Conservation (phyloP, 257 asterid species). For the Dorcoceras hygrometricum region DNA sequence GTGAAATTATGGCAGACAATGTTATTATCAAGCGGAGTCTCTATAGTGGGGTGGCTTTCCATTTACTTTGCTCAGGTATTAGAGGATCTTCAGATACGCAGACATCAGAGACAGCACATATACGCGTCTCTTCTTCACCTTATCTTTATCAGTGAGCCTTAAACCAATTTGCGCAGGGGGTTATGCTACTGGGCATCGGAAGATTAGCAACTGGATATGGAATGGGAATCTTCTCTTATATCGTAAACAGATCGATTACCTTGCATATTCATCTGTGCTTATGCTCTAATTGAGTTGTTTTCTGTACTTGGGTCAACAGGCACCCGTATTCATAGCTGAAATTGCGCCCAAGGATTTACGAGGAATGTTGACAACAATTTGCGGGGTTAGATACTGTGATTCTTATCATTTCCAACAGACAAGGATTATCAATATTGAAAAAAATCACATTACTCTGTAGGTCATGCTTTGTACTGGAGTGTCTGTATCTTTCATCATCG, state of each 20-base stretch:
- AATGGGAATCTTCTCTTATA: slow-evolving; percentile 89
- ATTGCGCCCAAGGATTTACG: slow-evolving; percentile 82
- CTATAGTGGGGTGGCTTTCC: slow-evolving; percentile 82
- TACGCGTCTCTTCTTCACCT: too few relatives aligned
- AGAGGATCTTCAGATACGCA: too few relatives aligned
- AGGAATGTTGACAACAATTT: slow-evolving; percentile 78
- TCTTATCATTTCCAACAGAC: not conserved
- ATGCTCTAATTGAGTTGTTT: not conserved
- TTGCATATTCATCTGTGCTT: not conserved
- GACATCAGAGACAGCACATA: too few relatives aligned
- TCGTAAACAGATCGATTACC: slow-evolving; percentile 39
- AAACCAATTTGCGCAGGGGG: slow-evolving; percentile 37
- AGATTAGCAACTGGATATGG: slow-evolving; percentile 93
- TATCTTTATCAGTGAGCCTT: not conserved
- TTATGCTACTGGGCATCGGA: slow-evolving; percentile 64
- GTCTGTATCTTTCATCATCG: slow-evolving; percentile 83
- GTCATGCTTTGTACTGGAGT: slow-evolving; percentile 80
- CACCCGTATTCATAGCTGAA: slow-evolving; percentile 90
- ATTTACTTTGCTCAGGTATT: slow-evolving; percentile 86
- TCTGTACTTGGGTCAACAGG: slow-evolving; percentile 34
- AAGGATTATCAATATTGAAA: slow-evolving; percentile 1
- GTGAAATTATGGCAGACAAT: slow-evolving; percentile 65
- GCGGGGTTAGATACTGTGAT: slow-evolving; percentile 53
- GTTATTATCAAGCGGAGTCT: slow-evolving; percentile 66
- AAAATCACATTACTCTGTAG: slow-evolving; percentile 36